Percentiles rank a stretch among this genome's conserved stretches.
Conservation (phyloP, 768 basidiomycete species). For the Ramaria rubella region DNA sequence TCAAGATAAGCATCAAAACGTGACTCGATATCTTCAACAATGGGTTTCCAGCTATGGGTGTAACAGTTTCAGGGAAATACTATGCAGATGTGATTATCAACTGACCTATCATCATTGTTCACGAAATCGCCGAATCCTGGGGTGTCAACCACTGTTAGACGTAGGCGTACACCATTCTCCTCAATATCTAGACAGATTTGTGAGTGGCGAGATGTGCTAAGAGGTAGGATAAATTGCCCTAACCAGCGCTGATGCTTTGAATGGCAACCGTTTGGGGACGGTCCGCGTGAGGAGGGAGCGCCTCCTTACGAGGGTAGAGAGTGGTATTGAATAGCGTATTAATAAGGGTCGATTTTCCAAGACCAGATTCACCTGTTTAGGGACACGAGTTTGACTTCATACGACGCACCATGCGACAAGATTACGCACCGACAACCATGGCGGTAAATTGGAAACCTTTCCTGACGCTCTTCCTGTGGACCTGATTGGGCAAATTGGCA, state of each 20-base stretch:
- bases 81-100: not conserved
- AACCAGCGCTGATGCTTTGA: slow-evolving; percentile 97
- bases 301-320: slow-evolving; percentile 85
- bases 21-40: slow-evolving; percentile 95
- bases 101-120: slow-evolving; percentile 95
- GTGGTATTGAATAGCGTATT: slow-evolving; percentile 98
- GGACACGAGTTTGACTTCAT: not conserved
- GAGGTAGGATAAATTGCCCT: slow-evolving; percentile 24
- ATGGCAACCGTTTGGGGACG: slow-evolving; percentile 91
- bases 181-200: slow-evolving; percentile 91
- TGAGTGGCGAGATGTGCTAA: not conserved
- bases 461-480: slow-evolving; percentile 95
- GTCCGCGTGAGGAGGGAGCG: slow-evolving; percentile 78
- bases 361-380: slow-evolving; percentile 83
- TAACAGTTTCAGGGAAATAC: not conserved
- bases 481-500: slow-evolving; percentile 98
- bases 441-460: slow-evolving; percentile 98
- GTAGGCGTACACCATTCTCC: slow-evolving; percentile 94
- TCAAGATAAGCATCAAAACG: slow-evolving; percentile 97
- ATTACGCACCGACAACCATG: slow-evolving; percentile 93
- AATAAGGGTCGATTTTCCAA: slow-evolving; percentile 97
- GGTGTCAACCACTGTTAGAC: slow-evolving; percentile 96
- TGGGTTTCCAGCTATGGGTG: slow-evolving; percentile 87
- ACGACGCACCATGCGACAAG: not conserved
- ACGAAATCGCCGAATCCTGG: slow-evolving; percentile 99